Percentiles rank a stretch among this genome's conserved stretches.
Conservation (phyloP, 1,284 basidiomycete species). For the Cutaneotrichosporon daszewskae region DNA sequence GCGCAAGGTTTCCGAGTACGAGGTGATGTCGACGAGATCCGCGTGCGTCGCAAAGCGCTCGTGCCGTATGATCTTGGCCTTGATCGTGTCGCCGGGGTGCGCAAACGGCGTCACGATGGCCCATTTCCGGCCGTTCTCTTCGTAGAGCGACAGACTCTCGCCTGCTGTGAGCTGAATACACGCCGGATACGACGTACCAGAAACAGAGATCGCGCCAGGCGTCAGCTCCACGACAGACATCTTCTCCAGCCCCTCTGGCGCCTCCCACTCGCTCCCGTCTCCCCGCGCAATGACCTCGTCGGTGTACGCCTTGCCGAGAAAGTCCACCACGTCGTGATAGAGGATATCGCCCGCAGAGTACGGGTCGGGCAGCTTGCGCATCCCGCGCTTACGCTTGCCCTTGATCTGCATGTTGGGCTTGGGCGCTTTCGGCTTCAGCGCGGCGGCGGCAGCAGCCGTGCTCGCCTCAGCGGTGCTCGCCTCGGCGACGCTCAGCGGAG, state of each 20-base stretch:
- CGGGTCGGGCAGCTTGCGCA: conserved; percentile 53
- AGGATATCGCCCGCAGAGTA: conserved; percentile 70
- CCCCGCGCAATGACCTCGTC: conserved; percentile 49
- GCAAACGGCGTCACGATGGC: conserved; percentile 74
- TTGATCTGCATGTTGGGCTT: conserved; percentile 12
- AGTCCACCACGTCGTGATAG: conserved; percentile 61
- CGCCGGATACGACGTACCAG: conserved; percentile 12
- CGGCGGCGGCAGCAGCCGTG: not conserved
- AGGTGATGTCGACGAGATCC: conserved; percentile 65
- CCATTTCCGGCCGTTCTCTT: conserved; percentile 54
- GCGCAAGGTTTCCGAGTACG: conserved; percentile 60
- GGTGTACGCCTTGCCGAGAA: conserved; percentile 62
- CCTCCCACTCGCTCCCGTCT: conserved; percentile 9
- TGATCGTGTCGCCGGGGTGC: conserved; percentile 72
- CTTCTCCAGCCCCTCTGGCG: conserved; percentile 48
- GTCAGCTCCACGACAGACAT: conserved; percentile 62
- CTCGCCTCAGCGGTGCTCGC: not conserved
- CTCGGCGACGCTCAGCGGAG: too few species aligned
- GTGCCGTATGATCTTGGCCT: conserved; percentile 62
- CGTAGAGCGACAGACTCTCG: conserved; percentile 24
- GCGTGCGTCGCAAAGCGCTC: conserved; percentile 64
- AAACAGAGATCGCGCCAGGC: conserved; percentile 48
- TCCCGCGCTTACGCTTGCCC: conserved; percentile 27
- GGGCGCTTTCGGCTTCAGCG: not conserved
- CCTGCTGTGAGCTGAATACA: conserved; percentile 14